A percentile compares a stretch with the other conserved stretches of the same genome.
These are phyloP conservation scores for Cryptococcus depauperatus DNA, from an alignment of 1,284 basidiomycete genomes.

Conservation along the genomic window DNA sequence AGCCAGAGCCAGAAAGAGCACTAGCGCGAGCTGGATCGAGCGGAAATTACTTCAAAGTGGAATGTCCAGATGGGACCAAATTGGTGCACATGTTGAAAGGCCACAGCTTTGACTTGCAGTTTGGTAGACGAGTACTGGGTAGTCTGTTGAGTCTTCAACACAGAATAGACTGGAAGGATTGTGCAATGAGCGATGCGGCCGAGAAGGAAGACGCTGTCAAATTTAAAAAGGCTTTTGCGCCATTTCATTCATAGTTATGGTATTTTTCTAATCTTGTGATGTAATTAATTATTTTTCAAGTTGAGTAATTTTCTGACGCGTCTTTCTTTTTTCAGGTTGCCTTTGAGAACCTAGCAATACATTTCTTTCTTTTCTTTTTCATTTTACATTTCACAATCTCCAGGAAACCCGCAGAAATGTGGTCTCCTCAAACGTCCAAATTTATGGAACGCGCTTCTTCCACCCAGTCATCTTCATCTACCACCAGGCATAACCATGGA, in stretches of 20 bases:
- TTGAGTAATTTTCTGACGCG: too few relatives aligned
- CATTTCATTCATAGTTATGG: constrained; percentile 53
- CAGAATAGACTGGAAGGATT: constrained; percentile 83
- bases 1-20: constrained; percentile 57
- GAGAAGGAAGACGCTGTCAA: constrained; percentile 69
- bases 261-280: too few relatives aligned
- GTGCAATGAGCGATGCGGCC: constrained; percentile 66
- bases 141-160: constrained; percentile 63
- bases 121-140: constrained; percentile 78
- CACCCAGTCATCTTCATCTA: constrained; percentile 1
- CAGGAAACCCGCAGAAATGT: too few relatives aligned
- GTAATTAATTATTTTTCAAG: too few relatives aligned
- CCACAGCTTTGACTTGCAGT: constrained; percentile 82
- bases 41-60: constrained; percentile 78
- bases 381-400: too few relatives aligned
- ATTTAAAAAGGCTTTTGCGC: constrained; percentile 71
- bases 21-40: constrained; percentile 48
- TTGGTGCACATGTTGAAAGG: constrained; percentile 76
- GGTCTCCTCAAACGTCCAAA: constrained; percentile 7
- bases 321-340: too few relatives aligned
- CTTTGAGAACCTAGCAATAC: too few relatives aligned
- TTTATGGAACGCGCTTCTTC: constrained; percentile 14
- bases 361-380: too few relatives aligned
- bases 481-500: constrained; percentile 10
- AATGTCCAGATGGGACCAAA: constrained; percentile 74